Conservation (phyloP, 2,329 filamentous ascomycete genomes). For the Didymella arachidicola region DNA sequence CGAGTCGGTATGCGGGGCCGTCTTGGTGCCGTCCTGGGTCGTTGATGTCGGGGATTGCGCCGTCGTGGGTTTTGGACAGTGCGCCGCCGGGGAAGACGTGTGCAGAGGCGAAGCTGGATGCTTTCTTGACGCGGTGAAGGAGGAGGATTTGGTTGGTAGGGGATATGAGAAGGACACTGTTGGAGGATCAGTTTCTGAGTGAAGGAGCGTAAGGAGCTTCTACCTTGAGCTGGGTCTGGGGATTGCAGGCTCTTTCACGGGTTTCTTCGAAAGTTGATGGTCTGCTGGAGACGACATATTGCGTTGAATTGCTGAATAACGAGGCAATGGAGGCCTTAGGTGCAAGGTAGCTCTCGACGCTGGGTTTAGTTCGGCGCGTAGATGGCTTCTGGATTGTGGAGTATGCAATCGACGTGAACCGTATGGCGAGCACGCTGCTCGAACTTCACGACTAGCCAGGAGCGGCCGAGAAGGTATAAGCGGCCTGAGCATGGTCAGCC, state of each 20-base stretch:
- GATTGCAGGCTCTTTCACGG: slow-evolving; percentile 50
- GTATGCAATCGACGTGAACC: background rate
- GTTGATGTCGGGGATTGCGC: slow-evolving; percentile 59
- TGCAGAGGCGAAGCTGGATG: slow-evolving; percentile 84
- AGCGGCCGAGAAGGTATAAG: slow-evolving; percentile 17
- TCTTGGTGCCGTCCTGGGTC: slow-evolving; percentile 71
- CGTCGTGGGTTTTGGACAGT: slow-evolving; percentile 79
- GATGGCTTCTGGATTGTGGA: background rate
- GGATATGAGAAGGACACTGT: slow-evolving; percentile 84
- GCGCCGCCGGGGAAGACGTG: slow-evolving; percentile 96
- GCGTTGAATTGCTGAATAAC: slow-evolving; percentile 10
- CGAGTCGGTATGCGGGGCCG: slow-evolving; percentile 76
- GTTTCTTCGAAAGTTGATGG: slow-evolving; percentile 41
- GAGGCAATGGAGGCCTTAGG: background rate
- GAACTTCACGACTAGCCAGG: slow-evolving; percentile 19
- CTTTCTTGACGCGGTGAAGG: slow-evolving; percentile 83
- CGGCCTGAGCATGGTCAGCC: slow-evolving; percentile 39
- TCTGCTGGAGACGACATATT: slow-evolving; percentile 47
- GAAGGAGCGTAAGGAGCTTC: slow-evolving; percentile 7
- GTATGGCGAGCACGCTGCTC: background rate
- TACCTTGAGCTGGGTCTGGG: slow-evolving; percentile 72
- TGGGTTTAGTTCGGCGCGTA: slow-evolving; percentile 1
- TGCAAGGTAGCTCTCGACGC: background rate
- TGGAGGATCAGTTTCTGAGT: slow-evolving; percentile 6
- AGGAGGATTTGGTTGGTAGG: slow-evolving; percentile 87